phyloP scores from a whole-genome alignment of 2,329 filamentous ascomycete species.

The Emergomyces pasteurianus region DNA sequence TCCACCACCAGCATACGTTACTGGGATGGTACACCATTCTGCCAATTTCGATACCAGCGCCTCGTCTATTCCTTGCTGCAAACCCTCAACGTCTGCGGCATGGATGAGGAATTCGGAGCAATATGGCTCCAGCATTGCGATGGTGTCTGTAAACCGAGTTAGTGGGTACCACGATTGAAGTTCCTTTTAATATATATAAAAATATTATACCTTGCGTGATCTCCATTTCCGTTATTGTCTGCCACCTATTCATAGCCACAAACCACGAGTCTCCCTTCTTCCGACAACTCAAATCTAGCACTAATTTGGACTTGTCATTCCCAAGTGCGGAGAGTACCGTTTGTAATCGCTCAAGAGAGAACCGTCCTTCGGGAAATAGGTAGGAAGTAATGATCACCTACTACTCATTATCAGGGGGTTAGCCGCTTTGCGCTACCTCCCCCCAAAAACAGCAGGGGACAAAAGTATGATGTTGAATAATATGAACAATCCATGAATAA shows the following conservation, averaged over 20 bases:
- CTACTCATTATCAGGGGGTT: conserved; percentile 12
- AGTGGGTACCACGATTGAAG: neutral
- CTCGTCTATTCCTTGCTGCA: conserved; percentile 85
- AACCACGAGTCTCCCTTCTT: conserved; percentile 68
- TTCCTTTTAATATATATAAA: neutral
- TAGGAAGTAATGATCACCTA: conserved; percentile 97
- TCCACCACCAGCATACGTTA: conserved; percentile 95
- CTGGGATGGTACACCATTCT: conserved; percentile 79
- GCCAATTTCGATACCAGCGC: conserved; percentile 64
- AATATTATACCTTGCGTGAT: conserved; percentile 61
- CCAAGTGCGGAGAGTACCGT: conserved; percentile 61
- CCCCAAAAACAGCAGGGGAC: neutral
- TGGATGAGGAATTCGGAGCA: conserved; percentile 97
- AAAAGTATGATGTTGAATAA: neutral
- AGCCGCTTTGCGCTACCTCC: neutral
- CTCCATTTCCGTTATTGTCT: conserved; percentile 94
- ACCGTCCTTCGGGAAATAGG: conserved; percentile 74
- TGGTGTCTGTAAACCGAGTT: conserved; percentile 51
- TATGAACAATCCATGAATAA: neutral
- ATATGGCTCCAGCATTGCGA: conserved; percentile 70
- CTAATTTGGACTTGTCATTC: conserved; percentile 66
- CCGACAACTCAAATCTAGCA: conserved; percentile 90
- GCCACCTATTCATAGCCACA: conserved; percentile 99
- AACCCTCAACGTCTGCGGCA: conserved; percentile 88
- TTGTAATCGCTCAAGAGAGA: conserved; percentile 65